Conservation (phyloP, 148 eudicot genomes). For the Polygonum maritimum region DNA sequence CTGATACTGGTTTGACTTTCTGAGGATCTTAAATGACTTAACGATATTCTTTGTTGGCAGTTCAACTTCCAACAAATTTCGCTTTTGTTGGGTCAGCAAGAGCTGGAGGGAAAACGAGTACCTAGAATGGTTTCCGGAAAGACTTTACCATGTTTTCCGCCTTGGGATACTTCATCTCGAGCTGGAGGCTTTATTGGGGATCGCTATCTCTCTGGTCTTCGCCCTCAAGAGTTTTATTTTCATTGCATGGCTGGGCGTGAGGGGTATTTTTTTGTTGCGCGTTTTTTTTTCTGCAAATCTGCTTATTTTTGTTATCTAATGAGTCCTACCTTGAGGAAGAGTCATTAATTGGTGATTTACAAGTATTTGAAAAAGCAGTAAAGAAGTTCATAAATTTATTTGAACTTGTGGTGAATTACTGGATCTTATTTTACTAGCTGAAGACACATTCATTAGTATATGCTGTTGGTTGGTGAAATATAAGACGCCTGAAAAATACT, state of each 20-base stretch:
- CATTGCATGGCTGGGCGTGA: conserved; percentile 99
- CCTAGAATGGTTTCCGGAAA: conserved; percentile 99
- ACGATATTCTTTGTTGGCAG: conserved; percentile 27
- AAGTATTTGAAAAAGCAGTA: not conserved
- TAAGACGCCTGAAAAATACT: not conserved
- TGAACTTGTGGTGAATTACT: not conserved
- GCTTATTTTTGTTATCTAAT: not conserved
- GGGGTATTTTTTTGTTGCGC: conserved; percentile 46
- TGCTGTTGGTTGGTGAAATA: not conserved
- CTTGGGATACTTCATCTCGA: conserved; percentile 90
- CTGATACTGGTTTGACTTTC: not conserved
- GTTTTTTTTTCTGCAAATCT: not conserved
- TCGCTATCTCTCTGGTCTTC: conserved; percentile 92
- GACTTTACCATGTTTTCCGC: conserved; percentile 79
- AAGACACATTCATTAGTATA: not conserved
- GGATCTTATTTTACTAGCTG: not conserved
- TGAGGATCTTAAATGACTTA: not conserved
- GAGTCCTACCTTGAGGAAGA: not conserved
- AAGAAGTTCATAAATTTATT: not conserved
- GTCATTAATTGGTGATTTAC: not conserved
- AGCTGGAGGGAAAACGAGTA: conserved; percentile 96
- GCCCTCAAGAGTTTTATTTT: conserved; percentile 89
- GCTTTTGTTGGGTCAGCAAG: conserved; percentile 91
- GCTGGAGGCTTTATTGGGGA: conserved; percentile 95
- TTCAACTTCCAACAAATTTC: conserved; percentile 98